These are phyloP conservation scores for Eucalyptus rudis DNA, from an alignment of 345 rosid genomes.

Conservation along the genomic window DNA sequence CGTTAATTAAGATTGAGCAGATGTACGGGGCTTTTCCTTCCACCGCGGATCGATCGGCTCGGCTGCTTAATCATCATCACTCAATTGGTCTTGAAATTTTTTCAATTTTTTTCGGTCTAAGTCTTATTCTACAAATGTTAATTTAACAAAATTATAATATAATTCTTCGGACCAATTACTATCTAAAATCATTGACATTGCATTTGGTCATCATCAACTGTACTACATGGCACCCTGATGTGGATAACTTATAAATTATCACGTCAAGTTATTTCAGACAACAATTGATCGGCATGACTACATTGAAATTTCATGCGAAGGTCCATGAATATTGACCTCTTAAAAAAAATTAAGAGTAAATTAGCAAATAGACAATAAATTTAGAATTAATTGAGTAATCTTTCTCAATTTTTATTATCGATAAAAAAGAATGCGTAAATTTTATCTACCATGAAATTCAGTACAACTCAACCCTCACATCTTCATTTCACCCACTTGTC, in stretches of 20 bases:
- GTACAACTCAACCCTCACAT: not conserved
- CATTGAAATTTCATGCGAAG: not conserved
- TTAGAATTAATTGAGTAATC: not conserved
- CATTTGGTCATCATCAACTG: rapidly evolving
- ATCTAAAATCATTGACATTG: not conserved
- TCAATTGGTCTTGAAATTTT: not conserved
- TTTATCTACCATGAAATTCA: not conserved
- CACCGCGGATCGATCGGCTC: not conserved
- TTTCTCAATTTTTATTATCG: not conserved
- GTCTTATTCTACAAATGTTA: not conserved
- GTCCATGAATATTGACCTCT: not conserved
- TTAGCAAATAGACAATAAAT: not conserved
- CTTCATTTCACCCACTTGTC: not conserved
- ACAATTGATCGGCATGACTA: rapidly evolving
- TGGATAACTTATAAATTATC: not conserved
- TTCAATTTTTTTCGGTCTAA: not conserved
- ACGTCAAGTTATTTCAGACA: rapidly evolving
- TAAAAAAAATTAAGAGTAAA: not conserved
- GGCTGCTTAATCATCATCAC: not conserved
- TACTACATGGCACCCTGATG: rapidly evolving
- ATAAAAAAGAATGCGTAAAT: not conserved
- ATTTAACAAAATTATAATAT: not conserved
- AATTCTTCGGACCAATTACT: not conserved
- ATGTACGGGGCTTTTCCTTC: not conserved
- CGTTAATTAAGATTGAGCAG: not conserved